Conservation (phyloP, 2,329 filamentous ascomycete species). For the Capronia coronata region DNA sequence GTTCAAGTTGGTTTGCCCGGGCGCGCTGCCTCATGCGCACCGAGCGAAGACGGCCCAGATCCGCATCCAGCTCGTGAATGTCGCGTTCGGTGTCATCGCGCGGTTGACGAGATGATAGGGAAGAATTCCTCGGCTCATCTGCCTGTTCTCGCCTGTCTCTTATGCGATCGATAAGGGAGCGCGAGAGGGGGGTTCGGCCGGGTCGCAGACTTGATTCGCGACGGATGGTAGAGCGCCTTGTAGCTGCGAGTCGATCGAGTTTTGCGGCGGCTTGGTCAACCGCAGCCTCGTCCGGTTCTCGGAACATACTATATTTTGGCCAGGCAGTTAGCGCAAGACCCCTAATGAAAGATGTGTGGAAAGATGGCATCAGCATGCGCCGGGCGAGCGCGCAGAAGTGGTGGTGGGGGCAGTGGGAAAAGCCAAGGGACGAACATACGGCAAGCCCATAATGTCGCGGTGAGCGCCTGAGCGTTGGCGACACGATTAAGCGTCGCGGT, state of each 20-base stretch:
- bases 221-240: slow-evolving; percentile 52
- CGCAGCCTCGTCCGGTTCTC: slow-evolving; percentile 46
- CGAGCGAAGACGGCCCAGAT: slow-evolving; percentile 18
- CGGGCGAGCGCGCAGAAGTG: too few relatives aligned
- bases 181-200: slow-evolving; percentile 14
- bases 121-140: slow-evolving; percentile 5
- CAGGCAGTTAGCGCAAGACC: slow-evolving; percentile 11
- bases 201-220: slow-evolving; percentile 40
- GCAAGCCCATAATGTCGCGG: slow-evolving; percentile 43
- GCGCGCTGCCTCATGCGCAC: slow-evolving; percentile 13
- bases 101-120: not conserved
- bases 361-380: too few relatives aligned
- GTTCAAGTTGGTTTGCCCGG: slow-evolving; percentile 7
- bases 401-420: too few relatives aligned
- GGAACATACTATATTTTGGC: slow-evolving; percentile 46
- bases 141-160: slow-evolving; percentile 11
- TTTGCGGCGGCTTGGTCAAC: slow-evolving; percentile 42
- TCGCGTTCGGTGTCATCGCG: slow-evolving; percentile 13
- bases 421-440: slow-evolving; percentile 34
- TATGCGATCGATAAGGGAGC: slow-evolving; percentile 17
- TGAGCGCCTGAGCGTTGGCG: not conserved
- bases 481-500: slow-evolving; percentile 15
- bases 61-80: slow-evolving; percentile 14
- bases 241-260: slow-evolving; percentile 46
- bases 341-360: slow-evolving; percentile 7